Evolutionary conservation across 176 grass and related monocot species (phyloP), one percentile per base, ranked within the genome.

Genomic region (Phyllostachys edulis): DNA sequence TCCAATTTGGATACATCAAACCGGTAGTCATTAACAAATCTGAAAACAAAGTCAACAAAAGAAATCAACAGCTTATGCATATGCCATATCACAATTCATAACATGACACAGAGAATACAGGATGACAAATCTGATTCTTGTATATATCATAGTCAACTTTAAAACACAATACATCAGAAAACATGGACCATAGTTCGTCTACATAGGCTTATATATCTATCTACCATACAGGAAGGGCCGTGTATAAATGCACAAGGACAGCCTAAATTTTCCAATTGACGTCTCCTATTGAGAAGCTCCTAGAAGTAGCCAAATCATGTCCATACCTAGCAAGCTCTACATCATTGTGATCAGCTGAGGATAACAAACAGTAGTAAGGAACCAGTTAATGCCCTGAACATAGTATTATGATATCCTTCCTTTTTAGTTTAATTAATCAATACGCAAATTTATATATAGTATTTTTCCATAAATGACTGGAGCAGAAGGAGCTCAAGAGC

Each of bases 1-100:
- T 98, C 93, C 69, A 98, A 69, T 89, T 95, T 98, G 45, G 93
- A 95, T 40, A 95, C 96, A 85, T 98, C 89, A 84, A 98, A 90
- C 62, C 54, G 89, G 62, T 95, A 98, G 54, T 98, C 96, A 69
- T 80, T 88, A 55, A 93, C 81, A 93, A 90, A 98, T 85, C 96
- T 98, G 85, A 20, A 66, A 86, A 59, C 45, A 45, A 64, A 41
- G 55, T 37, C 10, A 52, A 42, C 16, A 63, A 21, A 73, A 57
- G 5, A 87, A 9, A 78, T 66, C 18, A 74, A 60, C n/a, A 75
- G 27, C 41, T 29, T 68, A 32, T 47, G 39, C 12, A 54, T 29
- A 81, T 76, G n/a, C 4, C 23, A n/a, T 17, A 67, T 62, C 41
- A 74, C 24, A 46, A 10, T 50, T 52, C n/a, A 81, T 24, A 66